Percentiles rank a stretch among this genome's conserved stretches.
Evolutionary conservation across 1,284 basidiomycete genomes (phyloP).

Genomic region (Albatrellus sp.): DNA sequence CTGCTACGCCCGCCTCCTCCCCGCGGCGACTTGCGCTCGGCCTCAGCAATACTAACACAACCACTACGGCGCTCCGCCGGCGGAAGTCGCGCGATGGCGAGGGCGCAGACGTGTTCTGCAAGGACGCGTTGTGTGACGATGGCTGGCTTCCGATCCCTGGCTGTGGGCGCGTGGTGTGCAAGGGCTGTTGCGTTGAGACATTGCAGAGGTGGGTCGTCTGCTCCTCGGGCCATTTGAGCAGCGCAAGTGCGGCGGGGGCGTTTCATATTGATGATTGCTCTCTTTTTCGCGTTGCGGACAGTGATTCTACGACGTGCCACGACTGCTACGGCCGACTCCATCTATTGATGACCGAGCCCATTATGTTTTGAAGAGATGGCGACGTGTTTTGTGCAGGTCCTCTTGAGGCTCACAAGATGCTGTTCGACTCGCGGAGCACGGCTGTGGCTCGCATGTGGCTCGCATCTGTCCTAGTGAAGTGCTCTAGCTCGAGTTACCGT

Average conservation of each 20-base stretch:
- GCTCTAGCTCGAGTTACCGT: too few species aligned
- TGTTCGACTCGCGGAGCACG: too few species aligned
- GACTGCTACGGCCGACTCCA: neutral
- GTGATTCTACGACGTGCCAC: conserved; percentile 3
- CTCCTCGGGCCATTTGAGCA: neutral
- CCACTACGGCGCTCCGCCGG: conserved; percentile 4
- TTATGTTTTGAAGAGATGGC: too few species aligned
- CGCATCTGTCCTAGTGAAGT: too few species aligned
- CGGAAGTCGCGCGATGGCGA: conserved; percentile 11
- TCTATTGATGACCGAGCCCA: neutral
- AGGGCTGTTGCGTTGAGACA: conserved; percentile 19
- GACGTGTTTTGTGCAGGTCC: too few species aligned
- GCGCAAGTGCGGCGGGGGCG: neutral
- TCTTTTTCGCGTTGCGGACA: neutral
- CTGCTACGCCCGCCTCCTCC: conserved; percentile 9
- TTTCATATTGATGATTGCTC: too few species aligned
- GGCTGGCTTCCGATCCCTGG: conserved; percentile 10
- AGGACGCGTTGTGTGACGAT: conserved; percentile 4
- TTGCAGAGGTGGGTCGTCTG: conserved; percentile 16
- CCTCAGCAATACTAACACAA: conserved; percentile 2
- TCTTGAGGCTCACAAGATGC: too few species aligned
- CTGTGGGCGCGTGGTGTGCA: conserved; percentile 21
- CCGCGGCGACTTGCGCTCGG: conserved; percentile 1
- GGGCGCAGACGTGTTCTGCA: conserved; percentile 3
- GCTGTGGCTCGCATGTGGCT: too few species aligned